phyloP scores from a whole-genome alignment of 148 eudicot species.

The Chenopodium suecicum region DNA sequence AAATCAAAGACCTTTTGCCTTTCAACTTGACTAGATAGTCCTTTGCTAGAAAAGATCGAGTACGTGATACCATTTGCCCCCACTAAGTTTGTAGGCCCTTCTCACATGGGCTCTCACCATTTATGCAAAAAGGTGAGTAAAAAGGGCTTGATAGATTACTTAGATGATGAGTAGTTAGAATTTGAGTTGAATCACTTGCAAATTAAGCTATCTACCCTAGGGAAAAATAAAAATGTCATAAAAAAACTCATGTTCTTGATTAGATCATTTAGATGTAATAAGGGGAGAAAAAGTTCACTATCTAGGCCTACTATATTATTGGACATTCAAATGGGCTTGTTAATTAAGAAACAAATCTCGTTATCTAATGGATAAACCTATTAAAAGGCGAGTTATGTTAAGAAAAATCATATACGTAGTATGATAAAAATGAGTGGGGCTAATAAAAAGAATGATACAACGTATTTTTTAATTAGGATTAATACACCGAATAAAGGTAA shows the following conservation, averaged over 20 bases:
- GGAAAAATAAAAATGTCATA: neutral
- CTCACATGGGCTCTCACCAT: slow-evolving; percentile 8
- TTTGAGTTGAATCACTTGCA: slow-evolving; percentile 1
- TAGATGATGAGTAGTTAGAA: neutral
- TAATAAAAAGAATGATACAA: no score
- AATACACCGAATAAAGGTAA: no score
- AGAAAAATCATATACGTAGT: no score
- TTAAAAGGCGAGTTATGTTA: no score
- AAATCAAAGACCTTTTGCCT: neutral
- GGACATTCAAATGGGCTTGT: no score
- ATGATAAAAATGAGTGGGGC: no score
- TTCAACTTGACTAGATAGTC: no score
- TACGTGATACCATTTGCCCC: slow-evolving; percentile 12
- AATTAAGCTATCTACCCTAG: slow-evolving; percentile 4
- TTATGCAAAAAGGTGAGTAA: neutral
- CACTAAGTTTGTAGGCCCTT: slow-evolving; percentile 13
- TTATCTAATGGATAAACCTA: no score
- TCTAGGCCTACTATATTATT: neutral
- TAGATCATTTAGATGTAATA: neutral
- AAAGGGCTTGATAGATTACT: neutral
- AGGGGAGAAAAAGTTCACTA: neutral
- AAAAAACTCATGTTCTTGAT: neutral
- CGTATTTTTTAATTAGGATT: no score
- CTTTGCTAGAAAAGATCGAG: slow-evolving; percentile 15
- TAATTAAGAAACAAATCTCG: no score